Evolutionary conservation across 441 rosid genomes (phyloP).

Genomic region (Populus trichocarpa): DNA sequence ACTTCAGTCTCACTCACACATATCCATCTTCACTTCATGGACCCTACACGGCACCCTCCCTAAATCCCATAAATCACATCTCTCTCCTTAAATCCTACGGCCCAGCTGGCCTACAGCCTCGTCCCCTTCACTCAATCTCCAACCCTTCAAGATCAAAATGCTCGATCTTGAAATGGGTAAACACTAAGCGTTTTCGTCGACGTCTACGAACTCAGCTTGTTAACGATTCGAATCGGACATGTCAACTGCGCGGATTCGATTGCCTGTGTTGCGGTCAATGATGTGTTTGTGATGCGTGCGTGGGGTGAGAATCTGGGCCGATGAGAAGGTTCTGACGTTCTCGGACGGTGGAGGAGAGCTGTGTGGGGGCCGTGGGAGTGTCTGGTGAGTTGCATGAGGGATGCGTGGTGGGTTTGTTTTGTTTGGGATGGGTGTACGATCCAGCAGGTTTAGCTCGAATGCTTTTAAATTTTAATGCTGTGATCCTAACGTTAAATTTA

Average conservation of each 20-base stretch:
- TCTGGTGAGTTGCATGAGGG: neutral
- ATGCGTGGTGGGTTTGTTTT: no score
- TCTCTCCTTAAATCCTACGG: neutral
- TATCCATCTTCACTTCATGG: no score
- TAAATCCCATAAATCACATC: no score
- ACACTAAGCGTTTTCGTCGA: no score
- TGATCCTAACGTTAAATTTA: neutral
- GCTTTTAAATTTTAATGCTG: neutral
- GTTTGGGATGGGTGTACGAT: neutral
- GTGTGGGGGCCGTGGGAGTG: neutral
- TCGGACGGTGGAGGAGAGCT: neutral
- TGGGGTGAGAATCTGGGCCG: neutral
- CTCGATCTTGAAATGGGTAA: no score
- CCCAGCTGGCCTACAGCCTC: neutral
- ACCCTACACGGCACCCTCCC: no score
- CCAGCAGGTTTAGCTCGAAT: neutral
- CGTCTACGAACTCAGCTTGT: no score
- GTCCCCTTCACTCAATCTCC: neutral
- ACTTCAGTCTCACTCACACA: no score
- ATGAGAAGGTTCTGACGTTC: neutral
- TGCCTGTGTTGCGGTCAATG: neutral
- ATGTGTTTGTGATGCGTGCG: neutral
- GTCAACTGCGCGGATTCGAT: neutral
- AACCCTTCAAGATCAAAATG: neutral
- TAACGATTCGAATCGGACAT: neutral